These are phyloP conservation scores for Brassica napus DNA, from an alignment of 345 rosid species.

Conservation along the genomic window DNA sequence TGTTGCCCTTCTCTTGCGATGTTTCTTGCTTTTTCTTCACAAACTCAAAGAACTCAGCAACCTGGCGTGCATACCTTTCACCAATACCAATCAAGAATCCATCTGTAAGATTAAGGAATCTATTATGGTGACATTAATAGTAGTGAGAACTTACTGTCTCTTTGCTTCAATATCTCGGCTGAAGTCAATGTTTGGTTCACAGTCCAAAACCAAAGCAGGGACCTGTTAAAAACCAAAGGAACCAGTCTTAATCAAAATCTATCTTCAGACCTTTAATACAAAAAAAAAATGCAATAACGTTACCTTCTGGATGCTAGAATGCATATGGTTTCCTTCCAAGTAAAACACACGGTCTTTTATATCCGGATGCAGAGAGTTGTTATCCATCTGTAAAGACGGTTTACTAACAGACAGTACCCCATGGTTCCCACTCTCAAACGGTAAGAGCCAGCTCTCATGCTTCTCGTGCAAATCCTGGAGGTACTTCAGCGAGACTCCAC, in stretches of 20 bases:
- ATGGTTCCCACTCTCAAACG: constrained; percentile 76
- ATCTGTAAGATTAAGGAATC: not conserved
- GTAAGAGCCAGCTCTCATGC: constrained; percentile 99
- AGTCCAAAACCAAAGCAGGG: constrained; percentile 95
- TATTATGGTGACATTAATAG: not conserved
- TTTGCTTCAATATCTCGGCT: constrained; percentile 78
- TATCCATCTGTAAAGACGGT: constrained; percentile 55
- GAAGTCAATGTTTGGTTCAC: constrained; percentile 96
- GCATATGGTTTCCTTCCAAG: constrained; percentile 93
- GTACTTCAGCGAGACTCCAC: constrained; percentile 80
- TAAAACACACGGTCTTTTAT: constrained; percentile 81
- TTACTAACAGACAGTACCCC: constrained; percentile 69
- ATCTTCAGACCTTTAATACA: not conserved
- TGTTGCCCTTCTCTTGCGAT: constrained; percentile 36
- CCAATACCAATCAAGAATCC: constrained; percentile 9
- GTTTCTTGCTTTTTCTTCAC: constrained; percentile 79
- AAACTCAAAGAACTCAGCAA: constrained; percentile 88
- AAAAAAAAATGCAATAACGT: not conserved
- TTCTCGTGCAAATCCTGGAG: constrained; percentile 89
- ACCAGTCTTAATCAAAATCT: not conserved
- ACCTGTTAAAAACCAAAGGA: constrained; percentile 54
- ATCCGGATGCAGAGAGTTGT: constrained; percentile 64
- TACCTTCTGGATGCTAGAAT: constrained; percentile 95
- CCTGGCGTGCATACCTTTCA: constrained; percentile 86
- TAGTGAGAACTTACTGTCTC: constrained; percentile 63